phyloP scores from a whole-genome alignment of 139 green algal species.

The Pseudopediastrum boryanum region DNA sequence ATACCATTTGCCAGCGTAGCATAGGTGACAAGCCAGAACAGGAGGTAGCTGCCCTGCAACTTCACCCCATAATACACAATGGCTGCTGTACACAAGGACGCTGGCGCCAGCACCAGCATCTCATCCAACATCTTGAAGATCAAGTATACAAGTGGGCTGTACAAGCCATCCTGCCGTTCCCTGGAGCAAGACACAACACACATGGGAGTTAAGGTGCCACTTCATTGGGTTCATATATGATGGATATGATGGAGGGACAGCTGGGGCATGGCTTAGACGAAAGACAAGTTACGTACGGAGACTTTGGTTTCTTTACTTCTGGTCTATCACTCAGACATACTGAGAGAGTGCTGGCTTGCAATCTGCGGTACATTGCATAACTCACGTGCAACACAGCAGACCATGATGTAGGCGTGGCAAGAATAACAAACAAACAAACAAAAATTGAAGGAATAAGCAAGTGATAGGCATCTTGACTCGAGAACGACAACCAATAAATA shows the following conservation, averaged over 20 bases:
- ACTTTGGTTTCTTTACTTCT: neutral
- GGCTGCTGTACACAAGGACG: constrained; percentile 20
- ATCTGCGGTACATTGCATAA: no score
- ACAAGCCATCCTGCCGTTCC: constrained; percentile 55
- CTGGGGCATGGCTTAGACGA: neutral
- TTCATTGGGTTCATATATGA: constrained; percentile 5
- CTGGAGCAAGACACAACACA: no score
- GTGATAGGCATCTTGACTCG: no score
- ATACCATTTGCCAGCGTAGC: constrained; percentile 63
- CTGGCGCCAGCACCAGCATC: constrained; percentile 33
- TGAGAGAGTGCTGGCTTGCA: neutral
- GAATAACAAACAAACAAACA: no score
- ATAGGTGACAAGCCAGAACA: constrained; percentile 72
- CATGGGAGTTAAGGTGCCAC: constrained; percentile 39
- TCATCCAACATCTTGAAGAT: constrained; percentile 63
- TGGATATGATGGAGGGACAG: neutral
- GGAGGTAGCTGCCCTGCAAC: constrained; percentile 60
- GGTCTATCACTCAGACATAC: neutral
- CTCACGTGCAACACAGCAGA: no score
- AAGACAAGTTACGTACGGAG: neutral
- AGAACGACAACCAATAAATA: no score
- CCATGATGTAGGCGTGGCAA: no score
- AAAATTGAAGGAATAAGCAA: no score
- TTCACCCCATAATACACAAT: constrained; percentile 65
- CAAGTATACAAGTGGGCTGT: constrained; percentile 50